phyloP scores from a whole-genome alignment of 495 filamentous ascomycete species.

The Aspergillus sclerotioniger region DNA sequence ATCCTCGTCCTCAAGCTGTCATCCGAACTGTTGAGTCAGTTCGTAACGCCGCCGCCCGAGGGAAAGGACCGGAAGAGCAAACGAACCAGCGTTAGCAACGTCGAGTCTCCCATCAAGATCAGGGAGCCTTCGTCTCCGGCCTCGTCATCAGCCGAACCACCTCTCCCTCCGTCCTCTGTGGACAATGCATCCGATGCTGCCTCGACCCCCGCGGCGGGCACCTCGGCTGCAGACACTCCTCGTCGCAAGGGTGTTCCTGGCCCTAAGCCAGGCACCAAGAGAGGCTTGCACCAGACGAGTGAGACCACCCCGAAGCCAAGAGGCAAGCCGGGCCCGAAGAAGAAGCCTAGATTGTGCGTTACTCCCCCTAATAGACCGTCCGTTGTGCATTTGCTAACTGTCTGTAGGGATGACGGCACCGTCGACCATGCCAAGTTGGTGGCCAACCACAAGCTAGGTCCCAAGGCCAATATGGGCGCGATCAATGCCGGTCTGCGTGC shows the following conservation, averaged over 20 bases:
- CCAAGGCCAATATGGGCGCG: constrained; percentile 95
- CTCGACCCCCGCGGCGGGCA: constrained; percentile 50
- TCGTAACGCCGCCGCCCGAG: constrained; percentile 33
- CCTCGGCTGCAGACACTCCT: constrained; percentile 53
- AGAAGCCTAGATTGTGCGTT: constrained; percentile 88
- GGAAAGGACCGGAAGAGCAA: constrained; percentile 27
- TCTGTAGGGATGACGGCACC: constrained; percentile 58
- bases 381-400: constrained; percentile 17
- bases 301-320: constrained; percentile 62
- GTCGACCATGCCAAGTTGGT: constrained; percentile 48
- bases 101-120: constrained; percentile 41
- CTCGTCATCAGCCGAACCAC: constrained; percentile 49
- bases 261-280: constrained; percentile 57
- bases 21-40: constrained; percentile 44
- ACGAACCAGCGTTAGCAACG: constrained; percentile 35
- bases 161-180: constrained; percentile 50
- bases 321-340: constrained; percentile 92
- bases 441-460: constrained; percentile 76
- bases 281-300: constrained; percentile 56
- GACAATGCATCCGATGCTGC: constrained; percentile 55
- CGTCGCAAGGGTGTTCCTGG: constrained; percentile 56
- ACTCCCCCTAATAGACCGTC: not conserved
- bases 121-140: constrained; percentile 47
- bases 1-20: constrained; percentile 56
- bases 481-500: constrained; percentile 96